Evolutionary conservation across 441 rosid species (phyloP), one percentile per base, ranked within the genome.

Genomic region (Dalechampia spathulata): DNA sequence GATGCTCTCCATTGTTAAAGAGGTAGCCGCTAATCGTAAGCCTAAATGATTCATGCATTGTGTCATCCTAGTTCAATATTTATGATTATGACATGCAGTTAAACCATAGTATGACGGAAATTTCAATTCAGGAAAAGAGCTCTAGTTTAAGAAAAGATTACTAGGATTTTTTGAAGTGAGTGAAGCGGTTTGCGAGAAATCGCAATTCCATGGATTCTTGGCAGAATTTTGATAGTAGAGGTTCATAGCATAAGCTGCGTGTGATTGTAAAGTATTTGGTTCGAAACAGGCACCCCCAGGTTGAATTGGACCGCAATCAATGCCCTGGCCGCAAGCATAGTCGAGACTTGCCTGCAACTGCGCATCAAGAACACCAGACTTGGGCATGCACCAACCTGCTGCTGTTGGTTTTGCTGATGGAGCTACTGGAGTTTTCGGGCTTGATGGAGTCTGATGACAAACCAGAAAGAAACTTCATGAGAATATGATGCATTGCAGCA

Each of bases 211-310:
- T 11, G 86, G 66, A 37, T 67, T 74, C 72, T 72, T 83, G 17
- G 47, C 67, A 36, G 84, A 75, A 26, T 40, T 62, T 73, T 89
- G 99, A 72, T 62, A 92, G 74, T 82, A 83, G 62, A 82, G 77
- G 63, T 92, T 89, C 90, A 83, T 86, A 60, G 99, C 99, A 55
- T 65, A 89, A 16, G 99, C 88, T 26, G 96, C 92, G 45, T 89
- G 99, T 1, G 86, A 78, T 6, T 65, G 78, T 17, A 85, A 9
- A 1, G 81, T 89, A 67, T 85, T 83, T 12, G 96, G 99, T 34
- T 78, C 89, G 7, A 81, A 89, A 72, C 99, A 89, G 45, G 78
- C 78, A 4, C 90, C 99, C 34, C 99, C 95, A 6, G 90, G 90
- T 34, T 89, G 87, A 74, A 92, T 74, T 0, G 90, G 63, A 11